These are phyloP conservation scores for Venturia carpophila DNA, from an alignment of 2,329 filamentous ascomycete species.

Conservation along the genomic window DNA sequence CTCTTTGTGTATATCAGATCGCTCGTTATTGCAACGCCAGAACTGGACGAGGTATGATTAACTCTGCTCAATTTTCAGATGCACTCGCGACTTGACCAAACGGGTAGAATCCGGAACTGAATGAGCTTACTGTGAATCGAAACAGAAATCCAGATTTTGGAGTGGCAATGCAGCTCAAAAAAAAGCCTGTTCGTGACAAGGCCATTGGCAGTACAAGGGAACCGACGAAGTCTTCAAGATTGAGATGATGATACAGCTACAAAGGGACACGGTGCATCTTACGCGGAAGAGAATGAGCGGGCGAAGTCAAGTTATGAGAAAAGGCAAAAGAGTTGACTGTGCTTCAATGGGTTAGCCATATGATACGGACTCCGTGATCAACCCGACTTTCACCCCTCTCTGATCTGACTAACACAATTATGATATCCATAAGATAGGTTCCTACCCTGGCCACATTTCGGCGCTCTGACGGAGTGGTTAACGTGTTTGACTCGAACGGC, in stretches of 20 bases:
- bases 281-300: neutral
- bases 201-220: neutral
- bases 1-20: no score
- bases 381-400: neutral
- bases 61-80: no score
- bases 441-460: neutral
- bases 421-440: neutral
- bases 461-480: conserved; percentile 12
- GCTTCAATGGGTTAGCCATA: neutral
- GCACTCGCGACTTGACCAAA: no score
- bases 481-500: conserved; percentile 6
- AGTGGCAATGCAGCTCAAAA: neutral
- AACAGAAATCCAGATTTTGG: neutral
- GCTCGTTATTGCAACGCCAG: no score
- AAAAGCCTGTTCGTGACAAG: no score
- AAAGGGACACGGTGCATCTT: neutral
- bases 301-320: neutral
- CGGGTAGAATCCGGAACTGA: no score
- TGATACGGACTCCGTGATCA: neutral
- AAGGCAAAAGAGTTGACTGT: neutral
- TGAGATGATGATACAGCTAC: neutral
- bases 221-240: neutral
- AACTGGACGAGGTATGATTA: no score
- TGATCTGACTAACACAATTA: neutral
- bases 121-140: no score